Conservation (phyloP, 148 eudicot genomes). For the Amaranthus cruentus region DNA sequence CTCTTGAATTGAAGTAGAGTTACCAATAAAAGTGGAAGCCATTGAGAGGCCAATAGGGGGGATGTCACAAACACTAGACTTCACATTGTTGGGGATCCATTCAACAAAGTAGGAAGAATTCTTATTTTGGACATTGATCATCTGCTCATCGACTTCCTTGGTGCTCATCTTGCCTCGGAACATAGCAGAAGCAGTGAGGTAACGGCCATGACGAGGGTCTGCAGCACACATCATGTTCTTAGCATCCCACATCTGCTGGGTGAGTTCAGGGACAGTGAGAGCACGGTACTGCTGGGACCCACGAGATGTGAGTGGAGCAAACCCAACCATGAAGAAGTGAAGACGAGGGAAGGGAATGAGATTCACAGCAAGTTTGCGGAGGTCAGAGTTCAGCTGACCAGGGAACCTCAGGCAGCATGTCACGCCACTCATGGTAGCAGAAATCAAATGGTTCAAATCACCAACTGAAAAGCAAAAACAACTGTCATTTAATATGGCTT, state of each 20-base stretch:
- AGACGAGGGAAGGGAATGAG: constrained; percentile 49
- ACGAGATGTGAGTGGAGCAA: constrained; percentile 45
- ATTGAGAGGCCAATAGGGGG: constrained; percentile 37
- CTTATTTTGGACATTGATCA: constrained; percentile 49
- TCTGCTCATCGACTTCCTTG: constrained; percentile 50
- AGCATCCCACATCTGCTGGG: constrained; percentile 59
- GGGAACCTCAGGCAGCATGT: constrained; percentile 45
- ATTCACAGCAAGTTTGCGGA: constrained; percentile 44
- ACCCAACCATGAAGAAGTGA: constrained; percentile 52
- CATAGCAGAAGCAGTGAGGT: constrained; percentile 57
- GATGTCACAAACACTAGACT: constrained; percentile 44
- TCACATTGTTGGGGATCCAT: constrained; percentile 50
- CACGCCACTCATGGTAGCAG: constrained; percentile 49
- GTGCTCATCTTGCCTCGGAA: constrained; percentile 56
- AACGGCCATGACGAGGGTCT: constrained; percentile 51
- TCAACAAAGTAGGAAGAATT: constrained; percentile 50
- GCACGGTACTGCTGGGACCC: constrained; percentile 48
- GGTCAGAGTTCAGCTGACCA: constrained; percentile 50
- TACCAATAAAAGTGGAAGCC: constrained; percentile 41
- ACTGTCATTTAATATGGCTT: not conserved
- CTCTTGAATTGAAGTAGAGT: constrained; percentile 41
- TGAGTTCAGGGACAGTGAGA: constrained; percentile 50
- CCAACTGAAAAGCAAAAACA: constrained; percentile 28
- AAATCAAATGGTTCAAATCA: constrained; percentile 41
- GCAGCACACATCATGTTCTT: constrained; percentile 65